Evolutionary conservation across 805 yeast species (phyloP).

Genomic region (Teunomyces gatunensis): DNA sequence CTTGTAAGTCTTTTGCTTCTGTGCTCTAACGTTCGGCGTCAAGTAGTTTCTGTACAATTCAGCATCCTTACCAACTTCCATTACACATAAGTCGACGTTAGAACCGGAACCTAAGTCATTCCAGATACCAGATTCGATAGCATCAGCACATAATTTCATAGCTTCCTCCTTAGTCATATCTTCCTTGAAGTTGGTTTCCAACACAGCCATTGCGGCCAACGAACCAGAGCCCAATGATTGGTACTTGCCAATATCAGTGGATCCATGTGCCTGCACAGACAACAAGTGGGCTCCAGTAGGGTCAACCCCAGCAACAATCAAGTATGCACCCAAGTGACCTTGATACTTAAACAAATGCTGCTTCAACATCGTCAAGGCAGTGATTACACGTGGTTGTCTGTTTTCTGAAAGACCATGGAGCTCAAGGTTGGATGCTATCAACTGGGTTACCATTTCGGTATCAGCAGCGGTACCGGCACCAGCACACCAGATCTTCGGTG

Average conservation of each 20-base stretch:
- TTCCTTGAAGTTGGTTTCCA: conserved; percentile 84
- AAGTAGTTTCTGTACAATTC: conserved; percentile 79
- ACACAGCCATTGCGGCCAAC: conserved; percentile 96
- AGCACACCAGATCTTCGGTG: conserved; percentile 97
- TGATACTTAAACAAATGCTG: conserved; percentile 96
- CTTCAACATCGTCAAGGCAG: conserved; percentile 88
- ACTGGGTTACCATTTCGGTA: conserved; percentile 95
- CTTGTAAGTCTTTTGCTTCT: conserved; percentile 78
- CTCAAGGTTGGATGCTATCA: conserved; percentile 87
- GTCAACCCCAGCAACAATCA: conserved; percentile 97
- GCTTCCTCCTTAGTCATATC: conserved; percentile 85
- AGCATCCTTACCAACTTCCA: conserved; percentile 92
- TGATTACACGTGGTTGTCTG: conserved; percentile 88
- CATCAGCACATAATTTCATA: conserved; percentile 84
- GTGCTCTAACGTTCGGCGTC: conserved; percentile 85
- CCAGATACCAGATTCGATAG: conserved; percentile 98
- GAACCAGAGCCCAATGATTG: conserved; percentile 95
- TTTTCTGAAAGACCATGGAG: conserved; percentile 80
- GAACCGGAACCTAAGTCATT: conserved; percentile 99
- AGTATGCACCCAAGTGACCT: conserved; percentile 95
- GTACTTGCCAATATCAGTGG: conserved; percentile 93
- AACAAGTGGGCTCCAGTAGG: conserved; percentile 94
- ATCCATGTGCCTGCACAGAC: conserved; percentile 96
- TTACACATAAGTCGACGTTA: conserved; percentile 94
- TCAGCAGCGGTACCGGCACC: conserved; percentile 99